phyloP scores from a whole-genome alignment of 2,329 filamentous ascomycete genomes.

The Venturia effusa region DNA sequence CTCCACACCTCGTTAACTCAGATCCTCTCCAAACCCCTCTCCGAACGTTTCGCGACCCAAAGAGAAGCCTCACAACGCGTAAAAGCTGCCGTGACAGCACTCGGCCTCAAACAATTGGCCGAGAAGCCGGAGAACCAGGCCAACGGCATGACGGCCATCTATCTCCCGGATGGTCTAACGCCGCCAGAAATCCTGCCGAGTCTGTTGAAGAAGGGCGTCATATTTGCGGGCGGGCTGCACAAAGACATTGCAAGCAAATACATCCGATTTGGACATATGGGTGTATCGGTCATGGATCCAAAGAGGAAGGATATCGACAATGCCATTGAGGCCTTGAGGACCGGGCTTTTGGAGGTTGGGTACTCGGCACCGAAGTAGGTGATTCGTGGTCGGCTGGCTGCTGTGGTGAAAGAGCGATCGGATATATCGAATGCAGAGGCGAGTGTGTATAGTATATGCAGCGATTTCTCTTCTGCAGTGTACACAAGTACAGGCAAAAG shows the following conservation, averaged over 20 bases:
- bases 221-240: constrained; percentile 92
- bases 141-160: constrained; percentile 96
- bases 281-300: constrained; percentile 78
- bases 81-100: constrained; percentile 68
- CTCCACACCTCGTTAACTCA: constrained; percentile 81
- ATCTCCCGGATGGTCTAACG: constrained; percentile 74
- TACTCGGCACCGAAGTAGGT: constrained; percentile 31
- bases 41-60: constrained; percentile 76
- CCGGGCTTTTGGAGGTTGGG: constrained; percentile 63
- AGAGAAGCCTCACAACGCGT: constrained; percentile 69
- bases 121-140: constrained; percentile 81
- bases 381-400: neutral
- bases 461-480: neutral
- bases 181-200: constrained; percentile 76
- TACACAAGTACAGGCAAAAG: no score
- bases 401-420: neutral
- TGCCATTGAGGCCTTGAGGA: constrained; percentile 67
- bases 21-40: constrained; percentile 69
- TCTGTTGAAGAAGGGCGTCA: constrained; percentile 73
- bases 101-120: constrained; percentile 83
- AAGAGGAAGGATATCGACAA: constrained; percentile 72
- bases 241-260: constrained; percentile 92
- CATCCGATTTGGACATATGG: constrained; percentile 96
- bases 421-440: neutral
- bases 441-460: neutral